Evolutionary conservation across 495 filamentous ascomycete species (phyloP), one percentile per base, ranked within the genome.

Genomic region (Aspergillus diversus): DNA sequence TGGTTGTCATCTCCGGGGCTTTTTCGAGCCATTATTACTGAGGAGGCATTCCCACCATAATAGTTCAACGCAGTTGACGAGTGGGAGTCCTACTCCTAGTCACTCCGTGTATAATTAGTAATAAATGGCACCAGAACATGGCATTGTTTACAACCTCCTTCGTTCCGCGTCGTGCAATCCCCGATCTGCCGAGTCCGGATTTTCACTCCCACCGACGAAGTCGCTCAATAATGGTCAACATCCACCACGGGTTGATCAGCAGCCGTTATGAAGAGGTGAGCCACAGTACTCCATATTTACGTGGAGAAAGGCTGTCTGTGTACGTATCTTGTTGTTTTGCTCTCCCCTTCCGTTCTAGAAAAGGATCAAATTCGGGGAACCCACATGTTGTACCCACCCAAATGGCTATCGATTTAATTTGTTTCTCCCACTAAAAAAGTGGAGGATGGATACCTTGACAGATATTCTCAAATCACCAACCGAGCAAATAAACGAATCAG

Each of bases 1-100:
- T 61, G 63, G 68, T 59, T 42, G 62, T 63, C 61, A 68, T 60
- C 59, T 64, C 43, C 60, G 53, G 61, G 53, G 58, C 43, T 61
- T 32, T 50, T 64, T 53, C 39, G n/a, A n/a, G 64, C 50, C 57
- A 62, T 56, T 63, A 55, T 55, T 43, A 43, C 33, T 27, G 21
- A 27, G 21, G 21, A 27, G 21, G 21, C 2, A 27, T 27, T 27
- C 21, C 21, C 21, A 27, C 21, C 21, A 27, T 27, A 27, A 27
- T 27, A 27, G 21, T 27, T 27, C 21, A 27, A 27, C 2, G 21
- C 21, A 27, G 21, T 11, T 43, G 39, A 43, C 49, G n/a, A 60
- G 17, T 43, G 37, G 46, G 46, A 60, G 49, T 52, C 33, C 31
- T 27, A 42, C n/a, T 27, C 21, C 21, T 27, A 1, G 21, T 27